A percentile compares a stretch with the other conserved stretches of the same genome.
phyloP scores from a whole-genome alignment of 306 rosid genomes.

The Cucumis hystrix region DNA sequence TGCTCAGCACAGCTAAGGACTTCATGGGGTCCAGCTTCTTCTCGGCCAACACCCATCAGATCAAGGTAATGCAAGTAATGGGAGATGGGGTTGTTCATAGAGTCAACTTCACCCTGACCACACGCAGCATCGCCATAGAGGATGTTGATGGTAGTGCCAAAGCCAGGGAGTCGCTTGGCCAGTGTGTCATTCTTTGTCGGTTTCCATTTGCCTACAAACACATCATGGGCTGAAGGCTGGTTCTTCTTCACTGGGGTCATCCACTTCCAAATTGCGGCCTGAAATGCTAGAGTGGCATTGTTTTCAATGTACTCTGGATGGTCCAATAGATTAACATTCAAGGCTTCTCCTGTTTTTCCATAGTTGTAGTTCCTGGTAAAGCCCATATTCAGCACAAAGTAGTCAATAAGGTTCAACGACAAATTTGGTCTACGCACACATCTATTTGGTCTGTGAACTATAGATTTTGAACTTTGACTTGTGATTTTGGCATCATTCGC shows the following conservation, averaged over 20 bases:
- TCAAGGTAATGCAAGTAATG: conserved; percentile 72
- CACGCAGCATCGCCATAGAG: conserved; percentile 64
- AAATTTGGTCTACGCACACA: neutral
- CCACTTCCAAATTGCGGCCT: conserved; percentile 93
- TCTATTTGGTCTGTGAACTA: neutral
- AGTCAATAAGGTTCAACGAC: neutral
- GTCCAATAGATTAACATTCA: conserved; percentile 54
- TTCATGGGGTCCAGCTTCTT: conserved; percentile 59
- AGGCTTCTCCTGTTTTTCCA: conserved; percentile 63
- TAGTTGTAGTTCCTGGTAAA: conserved; percentile 76
- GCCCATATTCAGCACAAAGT: neutral
- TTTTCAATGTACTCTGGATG: conserved; percentile 93
- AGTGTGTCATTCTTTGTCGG: conserved; percentile 83
- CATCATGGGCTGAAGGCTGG: conserved; percentile 82
- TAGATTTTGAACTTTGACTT: neutral
- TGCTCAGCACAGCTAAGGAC: conserved; percentile 54
- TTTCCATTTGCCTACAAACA: conserved; percentile 86
- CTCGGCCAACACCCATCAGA: conserved; percentile 65
- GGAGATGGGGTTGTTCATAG: conserved; percentile 60
- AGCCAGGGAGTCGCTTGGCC: conserved; percentile 60
- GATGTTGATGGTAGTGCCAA: conserved; percentile 77
- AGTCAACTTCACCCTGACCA: conserved; percentile 63
- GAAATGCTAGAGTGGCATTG: conserved; percentile 88
- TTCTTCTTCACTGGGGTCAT: conserved; percentile 65
- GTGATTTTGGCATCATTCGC: neutral